These are phyloP conservation scores for Ganoderma meredithae DNA, from an alignment of 1,284 basidiomycete genomes.

Conservation along the genomic window DNA sequence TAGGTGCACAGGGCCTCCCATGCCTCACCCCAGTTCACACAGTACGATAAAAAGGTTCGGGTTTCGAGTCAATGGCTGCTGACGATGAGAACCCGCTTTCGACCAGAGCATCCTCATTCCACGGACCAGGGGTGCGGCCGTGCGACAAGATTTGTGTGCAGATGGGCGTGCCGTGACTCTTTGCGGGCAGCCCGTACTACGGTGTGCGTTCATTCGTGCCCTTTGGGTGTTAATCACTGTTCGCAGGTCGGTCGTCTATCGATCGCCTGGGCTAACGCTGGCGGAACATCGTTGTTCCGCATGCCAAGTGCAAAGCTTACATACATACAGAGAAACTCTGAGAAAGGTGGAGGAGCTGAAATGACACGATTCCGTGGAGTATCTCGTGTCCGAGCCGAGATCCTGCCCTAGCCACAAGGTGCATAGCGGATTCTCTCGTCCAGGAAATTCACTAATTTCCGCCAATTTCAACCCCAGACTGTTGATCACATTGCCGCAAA, in stretches of 20 bases:
- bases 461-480: not conserved
- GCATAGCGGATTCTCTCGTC: not conserved
- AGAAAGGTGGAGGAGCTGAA: not conserved
- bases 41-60: not conserved
- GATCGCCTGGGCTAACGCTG: constrained; percentile 9
- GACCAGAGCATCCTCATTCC: constrained; percentile 14
- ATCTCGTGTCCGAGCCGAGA: not conserved
- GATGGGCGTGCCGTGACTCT: constrained; percentile 6
- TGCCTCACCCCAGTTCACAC: no score
- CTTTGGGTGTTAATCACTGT: constrained; percentile 22
- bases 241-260: constrained; percentile 4
- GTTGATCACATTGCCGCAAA: not conserved
- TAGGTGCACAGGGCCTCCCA: not conserved
- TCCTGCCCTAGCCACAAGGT: not conserved
- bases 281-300: not conserved
- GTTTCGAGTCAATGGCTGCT: not conserved
- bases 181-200: constrained; percentile 4
- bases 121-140: constrained; percentile 20
- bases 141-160: constrained; percentile 13
- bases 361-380: not conserved
- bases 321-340: not conserved
- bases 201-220: constrained; percentile 11
- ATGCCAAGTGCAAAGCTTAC: constrained; percentile 1
- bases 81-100: constrained; percentile 17
- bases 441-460: not conserved